Conservation (phyloP, 2,329 filamentous ascomycete species). For the Colletotrichum siamense region DNA sequence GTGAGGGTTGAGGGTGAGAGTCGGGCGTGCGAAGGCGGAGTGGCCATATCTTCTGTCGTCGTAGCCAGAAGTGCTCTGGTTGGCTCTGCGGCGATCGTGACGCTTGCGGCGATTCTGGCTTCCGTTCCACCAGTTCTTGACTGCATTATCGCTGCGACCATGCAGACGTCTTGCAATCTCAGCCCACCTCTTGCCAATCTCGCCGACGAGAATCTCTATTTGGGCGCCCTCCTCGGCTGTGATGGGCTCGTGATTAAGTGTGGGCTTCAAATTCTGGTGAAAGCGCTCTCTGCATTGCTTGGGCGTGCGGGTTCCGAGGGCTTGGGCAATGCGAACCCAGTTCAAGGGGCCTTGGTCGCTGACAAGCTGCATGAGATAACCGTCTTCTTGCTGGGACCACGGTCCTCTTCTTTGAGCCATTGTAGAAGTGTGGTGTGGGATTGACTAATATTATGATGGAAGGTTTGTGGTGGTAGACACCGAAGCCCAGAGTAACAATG, state of each 20-base stretch:
- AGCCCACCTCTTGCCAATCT: slow-evolving; percentile 89
- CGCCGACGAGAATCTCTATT: slow-evolving; percentile 79
- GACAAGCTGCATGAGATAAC: slow-evolving; percentile 73
- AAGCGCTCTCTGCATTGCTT: slow-evolving; percentile 97
- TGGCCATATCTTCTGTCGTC: slow-evolving; percentile 17
- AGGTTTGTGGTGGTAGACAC: background rate
- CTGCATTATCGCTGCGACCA: slow-evolving; percentile 90
- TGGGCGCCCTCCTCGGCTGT: slow-evolving; percentile 70
- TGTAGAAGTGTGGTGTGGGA: background rate
- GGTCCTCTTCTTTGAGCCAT: slow-evolving; percentile 65
- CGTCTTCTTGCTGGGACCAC: slow-evolving; percentile 82
- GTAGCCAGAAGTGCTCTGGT: slow-evolving; percentile 26
- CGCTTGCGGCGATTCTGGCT: slow-evolving; percentile 81
- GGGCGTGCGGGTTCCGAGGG: slow-evolving; percentile 78
- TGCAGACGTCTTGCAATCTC: slow-evolving; percentile 85
- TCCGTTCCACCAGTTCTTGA: slow-evolving; percentile 99
- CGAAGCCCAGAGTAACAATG: background rate
- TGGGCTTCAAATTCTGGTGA: slow-evolving; percentile 88
- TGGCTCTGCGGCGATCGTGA: slow-evolving; percentile 43
- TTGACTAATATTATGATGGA: background rate
- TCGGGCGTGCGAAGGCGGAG: slow-evolving; percentile 24
- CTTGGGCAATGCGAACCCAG: slow-evolving; percentile 86
- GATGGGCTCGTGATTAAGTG: slow-evolving; percentile 76
- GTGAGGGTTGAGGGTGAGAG: slow-evolving; percentile 33
- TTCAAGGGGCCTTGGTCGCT: slow-evolving; percentile 77